Evolutionary conservation across 208 protist genomes (phyloP).

Genomic region (Leishmania turanica): DNA sequence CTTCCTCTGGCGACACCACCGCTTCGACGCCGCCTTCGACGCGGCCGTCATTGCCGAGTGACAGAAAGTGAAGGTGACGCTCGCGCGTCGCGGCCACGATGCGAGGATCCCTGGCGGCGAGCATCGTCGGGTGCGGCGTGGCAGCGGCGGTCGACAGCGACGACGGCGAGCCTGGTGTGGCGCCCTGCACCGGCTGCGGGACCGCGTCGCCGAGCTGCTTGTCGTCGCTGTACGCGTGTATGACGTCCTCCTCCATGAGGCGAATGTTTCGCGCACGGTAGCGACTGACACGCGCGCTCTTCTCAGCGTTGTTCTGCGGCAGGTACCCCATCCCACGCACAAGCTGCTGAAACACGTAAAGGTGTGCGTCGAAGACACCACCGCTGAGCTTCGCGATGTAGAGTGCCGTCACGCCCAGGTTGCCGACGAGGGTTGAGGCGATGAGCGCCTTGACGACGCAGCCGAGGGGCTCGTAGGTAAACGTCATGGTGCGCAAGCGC

Average conservation of each 20-base stretch:
- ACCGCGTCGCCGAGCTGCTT: neutral
- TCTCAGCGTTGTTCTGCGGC: constrained; percentile 31
- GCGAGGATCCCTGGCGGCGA: constrained; percentile 16
- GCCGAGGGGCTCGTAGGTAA: constrained; percentile 82
- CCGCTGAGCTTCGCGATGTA: constrained; percentile 80
- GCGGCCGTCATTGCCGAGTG: constrained; percentile 65
- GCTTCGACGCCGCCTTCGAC: constrained; percentile 54
- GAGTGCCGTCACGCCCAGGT: constrained; percentile 78
- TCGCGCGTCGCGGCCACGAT: constrained; percentile 35
- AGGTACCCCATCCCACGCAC: constrained; percentile 65
- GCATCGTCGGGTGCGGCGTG: constrained; percentile 11
- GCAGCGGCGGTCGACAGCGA: neutral
- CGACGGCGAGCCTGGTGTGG: neutral
- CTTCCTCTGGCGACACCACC: constrained; percentile 60
- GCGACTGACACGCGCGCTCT: constrained; percentile 54
- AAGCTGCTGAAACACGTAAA: constrained; percentile 85
- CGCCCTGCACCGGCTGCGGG: neutral
- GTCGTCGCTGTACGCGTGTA: constrained; percentile 45
- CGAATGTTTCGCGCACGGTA: constrained; percentile 66
- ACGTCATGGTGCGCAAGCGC: constrained; percentile 75
- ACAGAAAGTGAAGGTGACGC: constrained; percentile 60
- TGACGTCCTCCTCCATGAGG: constrained; percentile 70
- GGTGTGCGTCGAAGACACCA: constrained; percentile 81
- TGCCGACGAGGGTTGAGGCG: constrained; percentile 75
- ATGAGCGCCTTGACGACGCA: constrained; percentile 77